Evolutionary conservation across 1,284 basidiomycete genomes (phyloP), one percentile per base, ranked within the genome.

Genomic region (Austroboletus novae-zelandiae): DNA sequence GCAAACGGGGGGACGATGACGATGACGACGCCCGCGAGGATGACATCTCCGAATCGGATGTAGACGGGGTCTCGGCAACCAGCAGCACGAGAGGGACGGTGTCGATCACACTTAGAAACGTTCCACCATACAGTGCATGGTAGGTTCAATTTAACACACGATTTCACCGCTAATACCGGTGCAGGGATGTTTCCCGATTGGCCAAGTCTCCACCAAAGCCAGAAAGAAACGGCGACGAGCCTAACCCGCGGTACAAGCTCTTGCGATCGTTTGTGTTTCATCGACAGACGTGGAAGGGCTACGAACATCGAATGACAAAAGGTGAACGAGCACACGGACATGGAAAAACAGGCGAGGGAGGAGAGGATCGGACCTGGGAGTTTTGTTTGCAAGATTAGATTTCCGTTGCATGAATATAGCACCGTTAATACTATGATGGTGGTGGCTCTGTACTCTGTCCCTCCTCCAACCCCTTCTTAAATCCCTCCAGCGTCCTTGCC

Each of bases 271-370:
- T 96, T 67, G 77, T 73, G 23, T 99, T 99, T 61, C 74, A 84
- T 41, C 78, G 91, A 25, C 68, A 67, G 13, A 63, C 74, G 1
- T 98, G 92, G 83, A 79, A 79, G 43, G 93, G 91, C 0, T 98
- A 98, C 61, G 85, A 86, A 57, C 95, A 98, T 70, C 75, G 91
- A 11, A 88, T 96, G 79, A 98, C 95, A 1, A 89, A 95, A 58
- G 94, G 94, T 13, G 84, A 83, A 61, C 71, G 85, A 53, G 83
- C 72, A 0, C 75, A 81, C 55, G 85, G 86, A 2, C 73, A 73
- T 17, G 84, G 83, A 7, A 87, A 70, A 57, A 83, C 84, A 0
- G 86, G 86, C 0, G 74, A 81, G 59, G 84, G 84, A 11, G 88
- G 87, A 27, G 85, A 89, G 60, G 87, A 90, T 60, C 71, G 88